Conservation (phyloP, 2,329 filamentous ascomycete genomes). For the Pseudogymnoascus sp. region DNA sequence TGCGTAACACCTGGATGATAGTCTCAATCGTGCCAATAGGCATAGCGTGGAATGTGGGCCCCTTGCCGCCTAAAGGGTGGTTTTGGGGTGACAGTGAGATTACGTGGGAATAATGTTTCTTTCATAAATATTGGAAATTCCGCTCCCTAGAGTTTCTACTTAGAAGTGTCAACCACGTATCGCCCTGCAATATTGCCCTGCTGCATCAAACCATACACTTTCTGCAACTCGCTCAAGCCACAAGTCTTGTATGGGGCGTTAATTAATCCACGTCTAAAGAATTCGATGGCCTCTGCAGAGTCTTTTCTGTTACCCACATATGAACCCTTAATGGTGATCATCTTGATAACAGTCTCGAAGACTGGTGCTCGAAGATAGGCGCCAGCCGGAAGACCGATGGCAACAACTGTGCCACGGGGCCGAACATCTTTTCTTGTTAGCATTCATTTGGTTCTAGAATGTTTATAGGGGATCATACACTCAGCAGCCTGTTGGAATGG, state of each 20-base stretch:
- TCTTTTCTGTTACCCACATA: conserved; percentile 93
- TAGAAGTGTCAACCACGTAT: conserved; percentile 69
- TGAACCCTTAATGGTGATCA: conserved; percentile 86
- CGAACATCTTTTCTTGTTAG: conserved; percentile 61
- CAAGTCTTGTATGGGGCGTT: conserved; percentile 80
- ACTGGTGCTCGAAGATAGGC: conserved; percentile 77
- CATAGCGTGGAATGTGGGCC: not conserved
- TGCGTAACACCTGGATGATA: not conserved
- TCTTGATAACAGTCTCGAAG: conserved; percentile 80
- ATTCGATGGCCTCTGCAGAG: conserved; percentile 80
- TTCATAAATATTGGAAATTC: not conserved
- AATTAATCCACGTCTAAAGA: conserved; percentile 80
- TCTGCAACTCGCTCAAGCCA: conserved; percentile 69
- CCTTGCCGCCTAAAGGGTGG: too few species aligned
- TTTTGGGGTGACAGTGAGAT: not conserved
- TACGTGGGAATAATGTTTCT: not conserved
- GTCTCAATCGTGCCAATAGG: not conserved
- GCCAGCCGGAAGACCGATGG: conserved; percentile 77
- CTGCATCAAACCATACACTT: conserved; percentile 68
- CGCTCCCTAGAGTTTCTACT: conserved; percentile 33
- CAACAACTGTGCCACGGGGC: conserved; percentile 71
- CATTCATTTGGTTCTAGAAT: conserved; percentile 1
- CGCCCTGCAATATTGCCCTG: conserved; percentile 64
- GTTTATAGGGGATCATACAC: not conserved
- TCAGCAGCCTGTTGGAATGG: conserved; percentile 89